A percentile compares a stretch with the other conserved stretches of the same genome.
phyloP scores from a whole-genome alignment of 2,329 filamentous ascomycete genomes.

The Onygena corvina region DNA sequence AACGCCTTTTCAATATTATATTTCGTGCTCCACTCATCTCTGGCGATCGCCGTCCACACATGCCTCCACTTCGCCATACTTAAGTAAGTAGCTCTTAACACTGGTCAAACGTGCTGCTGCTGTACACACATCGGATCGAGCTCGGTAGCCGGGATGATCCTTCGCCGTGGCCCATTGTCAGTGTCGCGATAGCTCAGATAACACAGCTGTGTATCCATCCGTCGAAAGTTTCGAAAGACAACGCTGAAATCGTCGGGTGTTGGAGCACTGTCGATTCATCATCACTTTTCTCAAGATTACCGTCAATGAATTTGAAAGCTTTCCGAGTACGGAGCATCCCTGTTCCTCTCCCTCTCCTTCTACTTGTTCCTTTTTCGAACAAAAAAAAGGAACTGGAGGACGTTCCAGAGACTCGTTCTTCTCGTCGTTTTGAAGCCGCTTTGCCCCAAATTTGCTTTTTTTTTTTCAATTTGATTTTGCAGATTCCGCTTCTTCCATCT shows the following conservation, averaged over 20 bases:
- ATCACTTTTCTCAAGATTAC: too few relatives aligned
- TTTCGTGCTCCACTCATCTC: not conserved
- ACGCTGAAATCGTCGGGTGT: too few relatives aligned
- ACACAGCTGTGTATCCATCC: too few relatives aligned
- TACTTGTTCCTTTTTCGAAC: too few relatives aligned
- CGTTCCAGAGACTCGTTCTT: not conserved
- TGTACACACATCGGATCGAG: not conserved
- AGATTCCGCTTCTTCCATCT: not conserved
- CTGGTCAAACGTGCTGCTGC: not conserved
- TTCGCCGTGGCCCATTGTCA: not conserved
- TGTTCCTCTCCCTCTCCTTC: too few relatives aligned
- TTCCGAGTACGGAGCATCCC: too few relatives aligned
- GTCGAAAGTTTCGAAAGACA: too few relatives aligned
- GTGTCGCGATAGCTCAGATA: not conserved
- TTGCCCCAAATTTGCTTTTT: not conserved
- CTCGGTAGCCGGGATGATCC: slow-evolving; percentile 1
- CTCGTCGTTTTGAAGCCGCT: not conserved
- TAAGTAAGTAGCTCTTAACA: not conserved
- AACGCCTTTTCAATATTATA: not conserved
- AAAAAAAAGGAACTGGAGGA: too few relatives aligned
- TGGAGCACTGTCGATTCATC: too few relatives aligned
- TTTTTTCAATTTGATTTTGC: not conserved
- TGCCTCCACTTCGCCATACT: not conserved
- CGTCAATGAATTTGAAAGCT: too few relatives aligned
- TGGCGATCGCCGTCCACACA: not conserved